Base-by-base conservation (phyloP, 441 rosid species). In the Capsella rubella region DNA sequence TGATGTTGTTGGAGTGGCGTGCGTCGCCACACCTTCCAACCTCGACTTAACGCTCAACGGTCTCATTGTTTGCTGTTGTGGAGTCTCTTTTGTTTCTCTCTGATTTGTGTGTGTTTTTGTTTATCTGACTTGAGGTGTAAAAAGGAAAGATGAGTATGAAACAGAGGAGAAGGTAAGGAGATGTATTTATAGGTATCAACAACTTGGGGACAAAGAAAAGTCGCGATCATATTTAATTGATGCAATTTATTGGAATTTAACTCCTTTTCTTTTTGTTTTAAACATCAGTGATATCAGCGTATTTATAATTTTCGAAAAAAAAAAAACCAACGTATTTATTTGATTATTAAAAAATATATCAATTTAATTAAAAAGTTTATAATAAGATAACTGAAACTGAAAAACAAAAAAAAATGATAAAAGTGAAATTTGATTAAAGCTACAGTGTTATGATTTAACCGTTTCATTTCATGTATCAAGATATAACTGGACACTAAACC, bases 171-270 rank as follows among this genome's bases (percentile, higher is more conserved):
- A 35, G 73, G 70, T 54, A 45, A 53, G 2, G 64, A 29, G 65
- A 51, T 0, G 39, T 66, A 77, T 72, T 77, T 77, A 77, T 77
- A 77, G 68, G 73, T 66, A 1, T 14, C 21, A 45, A 13, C 72
- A 77, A 77, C 73, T 77, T 77, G 72, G 50, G 37, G 52, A 77
- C 69, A 67, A 72, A 77, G 64, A 39, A 21, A 66, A 72, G 69
- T 66, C 64, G 43, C 13, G 16, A 50, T 50, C 53, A 25, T 9
- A 29, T 42, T 35, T 58, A 56, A 52, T 58, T 57, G 29, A 25
- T 50, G 46, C 15, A 60, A 43, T 51, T 60, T 75, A 43, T 5
- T 32, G 40, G 28, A 66, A 58, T 47, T 21, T 9, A 25, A 54
- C 34, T 46, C 39, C 5, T 47, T 50, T 13, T 49, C 5, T 47